Evolutionary conservation across 208 protist species (phyloP).

Genomic region (Tetramitus jugosus): DNA sequence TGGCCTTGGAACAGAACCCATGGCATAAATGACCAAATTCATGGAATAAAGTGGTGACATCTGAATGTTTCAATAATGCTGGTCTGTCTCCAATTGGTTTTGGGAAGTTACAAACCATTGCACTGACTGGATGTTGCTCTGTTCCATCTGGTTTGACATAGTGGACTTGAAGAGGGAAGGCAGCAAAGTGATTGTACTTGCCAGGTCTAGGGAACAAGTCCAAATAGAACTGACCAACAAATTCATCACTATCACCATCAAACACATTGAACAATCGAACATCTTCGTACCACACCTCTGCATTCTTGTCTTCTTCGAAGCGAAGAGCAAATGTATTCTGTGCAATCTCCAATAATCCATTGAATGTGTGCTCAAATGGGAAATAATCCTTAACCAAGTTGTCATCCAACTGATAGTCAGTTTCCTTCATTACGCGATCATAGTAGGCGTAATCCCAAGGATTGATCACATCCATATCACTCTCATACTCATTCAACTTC

Average conservation of each 20-base stretch:
- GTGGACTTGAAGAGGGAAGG: slow-evolving; percentile 15
- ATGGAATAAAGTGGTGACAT: slow-evolving; percentile 27
- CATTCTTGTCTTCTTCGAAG: slow-evolving; percentile 14
- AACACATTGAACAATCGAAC: slow-evolving; percentile 23
- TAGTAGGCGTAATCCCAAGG: slow-evolving; percentile 28
- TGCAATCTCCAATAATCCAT: slow-evolving; percentile 23
- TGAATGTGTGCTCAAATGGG: slow-evolving; percentile 1
- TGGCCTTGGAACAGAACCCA: neutral
- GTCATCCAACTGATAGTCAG: slow-evolving; percentile 20
- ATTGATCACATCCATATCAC: neutral
- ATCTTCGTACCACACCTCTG: slow-evolving; percentile 22
- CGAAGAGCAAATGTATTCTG: slow-evolving; percentile 17
- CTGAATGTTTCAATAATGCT: slow-evolving; percentile 19
- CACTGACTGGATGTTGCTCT: slow-evolving; percentile 15
- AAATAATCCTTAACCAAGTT: slow-evolving; percentile 28
- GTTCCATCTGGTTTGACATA: neutral
- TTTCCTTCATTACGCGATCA: neutral
- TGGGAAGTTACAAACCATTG: slow-evolving; percentile 29
- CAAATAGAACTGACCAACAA: slow-evolving; percentile 29
- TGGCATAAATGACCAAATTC: slow-evolving; percentile 29
- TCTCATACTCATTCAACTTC: no score
- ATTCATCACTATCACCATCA: slow-evolving; percentile 20
- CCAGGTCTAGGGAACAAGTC: slow-evolving; percentile 27
- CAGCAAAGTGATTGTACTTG: slow-evolving; percentile 30
- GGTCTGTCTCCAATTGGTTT: slow-evolving; percentile 15